phyloP scores from a whole-genome alignment of 176 grass and related monocot genomes.

The Oryza rufipogon region DNA sequence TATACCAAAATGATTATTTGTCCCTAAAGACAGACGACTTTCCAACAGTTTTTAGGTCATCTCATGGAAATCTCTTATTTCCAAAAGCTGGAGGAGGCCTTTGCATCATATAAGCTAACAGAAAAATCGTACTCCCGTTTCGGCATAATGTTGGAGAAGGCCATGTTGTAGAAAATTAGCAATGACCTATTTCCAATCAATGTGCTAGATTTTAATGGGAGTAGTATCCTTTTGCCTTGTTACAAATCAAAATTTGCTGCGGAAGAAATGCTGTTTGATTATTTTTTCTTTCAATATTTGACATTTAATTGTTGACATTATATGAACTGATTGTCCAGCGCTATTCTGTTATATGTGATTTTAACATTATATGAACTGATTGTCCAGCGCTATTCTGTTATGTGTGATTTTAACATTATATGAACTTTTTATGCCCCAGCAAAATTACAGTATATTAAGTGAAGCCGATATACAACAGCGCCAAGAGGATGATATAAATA shows the following conservation, averaged over 20 bases:
- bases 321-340: background rate
- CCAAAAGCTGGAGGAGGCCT: background rate
- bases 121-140: background rate
- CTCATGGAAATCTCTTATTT: background rate
- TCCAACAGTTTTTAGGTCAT: background rate
- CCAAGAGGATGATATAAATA: slow-evolving; percentile 94
- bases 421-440: slow-evolving; percentile 54
- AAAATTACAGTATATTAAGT: slow-evolving; percentile 88
- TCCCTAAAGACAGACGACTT: background rate
- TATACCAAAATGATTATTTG: slow-evolving; percentile 24
- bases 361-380: background rate
- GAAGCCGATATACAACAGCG: slow-evolving; percentile 79
- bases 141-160: background rate
- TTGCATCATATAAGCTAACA: background rate
- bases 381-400: background rate
- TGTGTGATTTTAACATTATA: background rate
- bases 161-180: background rate
- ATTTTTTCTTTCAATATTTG: background rate
- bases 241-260: slow-evolving; percentile 8
- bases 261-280: slow-evolving; percentile 17
- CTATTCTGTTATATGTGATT: background rate
- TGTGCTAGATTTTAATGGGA: background rate
- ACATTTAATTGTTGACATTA: background rate
- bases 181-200: background rate
- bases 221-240: background rate